Percentiles rank a stretch among this genome's conserved stretches.
Evolutionary conservation across 495 filamentous ascomycete genomes (phyloP).

Genomic region (Annulohypoxylon maeteangense): DNA sequence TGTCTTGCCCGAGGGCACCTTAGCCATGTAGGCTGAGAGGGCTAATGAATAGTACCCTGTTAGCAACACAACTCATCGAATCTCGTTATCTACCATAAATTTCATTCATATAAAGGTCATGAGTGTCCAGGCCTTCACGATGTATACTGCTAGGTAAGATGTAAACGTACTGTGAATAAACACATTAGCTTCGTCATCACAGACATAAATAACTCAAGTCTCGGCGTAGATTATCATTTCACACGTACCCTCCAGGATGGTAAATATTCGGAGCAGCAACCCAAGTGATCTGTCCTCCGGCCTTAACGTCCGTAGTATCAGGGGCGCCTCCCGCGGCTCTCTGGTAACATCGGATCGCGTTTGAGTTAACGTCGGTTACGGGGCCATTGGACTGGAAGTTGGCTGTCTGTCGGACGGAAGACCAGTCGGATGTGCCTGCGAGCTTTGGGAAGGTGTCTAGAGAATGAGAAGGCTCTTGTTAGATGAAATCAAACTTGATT

Average conservation of each 20-base stretch:
- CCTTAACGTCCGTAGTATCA: constrained; percentile 55
- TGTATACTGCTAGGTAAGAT: not conserved
- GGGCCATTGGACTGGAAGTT: constrained; percentile 65
- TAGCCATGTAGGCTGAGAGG: constrained; percentile 64
- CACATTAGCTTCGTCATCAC: not conserved
- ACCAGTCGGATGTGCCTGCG: constrained; percentile 56
- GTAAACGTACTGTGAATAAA: constrained; percentile 21
- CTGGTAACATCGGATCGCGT: constrained; percentile 64
- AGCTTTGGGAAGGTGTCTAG: constrained; percentile 48
- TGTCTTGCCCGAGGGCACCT: constrained; percentile 59
- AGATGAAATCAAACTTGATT: constrained; percentile 10
- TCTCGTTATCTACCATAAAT: not conserved
- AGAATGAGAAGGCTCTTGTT: constrained; percentile 37
- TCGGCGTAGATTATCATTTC: not conserved
- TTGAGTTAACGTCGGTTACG: constrained; percentile 60
- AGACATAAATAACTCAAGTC: not conserved
- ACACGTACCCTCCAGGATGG: constrained; percentile 55
- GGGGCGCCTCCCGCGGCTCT: constrained; percentile 53
- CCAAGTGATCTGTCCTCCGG: constrained; percentile 58
- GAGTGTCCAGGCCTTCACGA: not conserved
- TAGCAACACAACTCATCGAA: constrained; percentile 7
- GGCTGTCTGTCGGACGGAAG: constrained; percentile 58
- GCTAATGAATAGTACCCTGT: constrained; percentile 38
- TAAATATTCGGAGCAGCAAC: constrained; percentile 58
- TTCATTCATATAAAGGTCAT: not conserved